Evolutionary conservation across 179 eudicot species (phyloP), one percentile per base, ranked within the genome.

Genomic region (Silene noctiflora): DNA sequence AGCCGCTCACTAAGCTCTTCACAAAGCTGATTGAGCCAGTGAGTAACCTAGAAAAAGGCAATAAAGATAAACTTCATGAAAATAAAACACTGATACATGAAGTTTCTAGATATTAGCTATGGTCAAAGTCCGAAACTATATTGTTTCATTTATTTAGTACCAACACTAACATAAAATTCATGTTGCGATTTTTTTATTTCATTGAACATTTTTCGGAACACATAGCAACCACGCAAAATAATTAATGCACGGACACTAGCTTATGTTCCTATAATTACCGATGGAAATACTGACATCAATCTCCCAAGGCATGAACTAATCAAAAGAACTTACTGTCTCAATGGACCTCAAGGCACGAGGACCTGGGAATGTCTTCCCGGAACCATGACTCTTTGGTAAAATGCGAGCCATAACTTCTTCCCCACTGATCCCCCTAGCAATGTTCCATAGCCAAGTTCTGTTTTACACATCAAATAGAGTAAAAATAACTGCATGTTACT

Each of bases 381-480:
- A 88, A 72, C 98, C 97, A 88, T 94, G 98, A 82, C 97, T 90
- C 74, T 94, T 89, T 24, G 98, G 89, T 84, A 94, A 89, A 74
- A 90, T 81, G 46, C 97, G 98, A 62, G 94, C 94, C 86, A 90
- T 81, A 67, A 94, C 98, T 81, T 87, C 94, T 68, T 94, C 98
- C 56, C 97, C 96, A 75, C 85, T 86, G 78, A 94, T 83, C 62
- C 98, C 98, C 77, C 97, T 84, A 31, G 97, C 94, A 83, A 84
- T 87, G 82, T 92, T 94, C 98, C 98, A 94, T 75, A 94, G 82
- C 98, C 97, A 94, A 64, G 97, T 86, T 73, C 98, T 94, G 85
- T 25, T 61, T 44, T 67, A 48, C 78, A 77, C 35, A 78, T 73
- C 25, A 59, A 63, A 2, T 31, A 11, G 66, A n/a, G 77, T 53